Evolutionary conservation across 2,329 filamentous ascomycete genomes (phyloP).

Genomic region (Sclerotinia subarctica): DNA sequence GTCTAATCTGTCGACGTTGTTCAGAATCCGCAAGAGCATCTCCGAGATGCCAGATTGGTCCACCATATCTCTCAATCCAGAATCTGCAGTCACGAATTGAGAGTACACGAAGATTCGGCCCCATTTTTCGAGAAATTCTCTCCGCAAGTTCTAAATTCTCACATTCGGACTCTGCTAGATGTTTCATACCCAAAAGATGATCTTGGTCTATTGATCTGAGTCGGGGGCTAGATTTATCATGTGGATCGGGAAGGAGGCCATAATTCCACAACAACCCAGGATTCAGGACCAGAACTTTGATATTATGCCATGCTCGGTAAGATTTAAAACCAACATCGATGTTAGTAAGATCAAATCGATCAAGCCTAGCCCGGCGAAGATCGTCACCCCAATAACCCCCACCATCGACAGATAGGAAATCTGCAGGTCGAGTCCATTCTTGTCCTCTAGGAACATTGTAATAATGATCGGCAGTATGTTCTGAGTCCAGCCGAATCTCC

Average conservation of each 20-base stretch:
- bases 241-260: slow-evolving; percentile 17
- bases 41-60: slow-evolving; percentile 18
- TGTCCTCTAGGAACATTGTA: slow-evolving; percentile 20
- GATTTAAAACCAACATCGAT: slow-evolving; percentile 21
- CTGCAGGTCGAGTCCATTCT: slow-evolving; percentile 21
- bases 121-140: slow-evolving; percentile 19
- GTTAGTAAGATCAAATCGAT: slow-evolving; percentile 21
- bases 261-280: slow-evolving; percentile 18
- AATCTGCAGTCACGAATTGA: slow-evolving; percentile 21
- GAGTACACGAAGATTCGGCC: slow-evolving; percentile 17
- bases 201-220: slow-evolving; percentile 10
- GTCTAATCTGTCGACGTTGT: slow-evolving; percentile 15
- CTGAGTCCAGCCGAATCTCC: slow-evolving; percentile 19
- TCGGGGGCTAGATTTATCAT: slow-evolving; percentile 17
- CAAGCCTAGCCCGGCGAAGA: slow-evolving; percentile 20
- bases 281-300: slow-evolving; percentile 19
- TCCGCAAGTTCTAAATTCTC: slow-evolving; percentile 19
- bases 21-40: slow-evolving; percentile 20
- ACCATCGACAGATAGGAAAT: slow-evolving; percentile 21
- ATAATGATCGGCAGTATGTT: slow-evolving; percentile 21
- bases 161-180: slow-evolving; percentile 16
- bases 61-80: slow-evolving; percentile 16
- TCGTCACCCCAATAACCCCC: slow-evolving; percentile 22
- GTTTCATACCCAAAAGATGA: slow-evolving; percentile 19
- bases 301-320: slow-evolving; percentile 22